Percentiles rank a stretch among this genome's conserved stretches.
These are phyloP conservation scores for Gremmenia infestans DNA, from an alignment of 2,329 filamentous ascomycete genomes.

Conservation along the genomic window DNA sequence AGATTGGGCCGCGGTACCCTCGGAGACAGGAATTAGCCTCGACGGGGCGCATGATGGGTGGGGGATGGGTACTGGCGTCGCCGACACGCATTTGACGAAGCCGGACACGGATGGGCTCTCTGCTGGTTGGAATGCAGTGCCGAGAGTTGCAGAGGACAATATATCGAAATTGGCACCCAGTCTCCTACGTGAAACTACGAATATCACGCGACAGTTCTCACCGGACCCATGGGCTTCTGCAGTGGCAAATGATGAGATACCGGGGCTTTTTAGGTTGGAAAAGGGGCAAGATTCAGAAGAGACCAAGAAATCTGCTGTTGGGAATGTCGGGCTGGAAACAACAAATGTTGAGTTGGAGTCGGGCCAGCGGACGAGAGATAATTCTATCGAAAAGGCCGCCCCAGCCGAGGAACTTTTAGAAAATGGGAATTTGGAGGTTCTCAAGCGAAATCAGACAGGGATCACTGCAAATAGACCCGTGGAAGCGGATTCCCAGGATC, in stretches of 20 bases:
- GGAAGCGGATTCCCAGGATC: neutral
- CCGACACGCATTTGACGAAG: slow-evolving; percentile 2
- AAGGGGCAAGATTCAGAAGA: neutral
- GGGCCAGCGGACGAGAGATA: neutral
- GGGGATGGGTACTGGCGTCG: slow-evolving; percentile 1
- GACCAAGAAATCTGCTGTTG: neutral
- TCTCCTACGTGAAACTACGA: slow-evolving; percentile 9
- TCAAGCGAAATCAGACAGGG: neutral
- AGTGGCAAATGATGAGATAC: neutral
- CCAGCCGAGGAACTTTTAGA: neutral
- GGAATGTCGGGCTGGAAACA: neutral
- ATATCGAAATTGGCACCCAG: slow-evolving; percentile 11
- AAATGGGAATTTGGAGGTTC: neutral
- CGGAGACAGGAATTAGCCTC: slow-evolving; percentile 9
- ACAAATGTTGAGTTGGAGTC: neutral
- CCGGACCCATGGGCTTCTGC: slow-evolving; percentile 27
- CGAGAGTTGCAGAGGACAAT: neutral
- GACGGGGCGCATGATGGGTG: slow-evolving; percentile 17
- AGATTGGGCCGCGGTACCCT: slow-evolving; percentile 23
- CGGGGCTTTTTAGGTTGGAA: neutral
- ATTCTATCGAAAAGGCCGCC: neutral
- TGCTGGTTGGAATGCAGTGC: slow-evolving; percentile 11
- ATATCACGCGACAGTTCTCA: slow-evolving; percentile 19
- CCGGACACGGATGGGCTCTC: slow-evolving; percentile 6
- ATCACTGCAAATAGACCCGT: neutral